Evolutionary conservation across 768 basidiomycete species (phyloP), one percentile per base, ranked within the genome.

Genomic region (Calvatia gigantea): DNA sequence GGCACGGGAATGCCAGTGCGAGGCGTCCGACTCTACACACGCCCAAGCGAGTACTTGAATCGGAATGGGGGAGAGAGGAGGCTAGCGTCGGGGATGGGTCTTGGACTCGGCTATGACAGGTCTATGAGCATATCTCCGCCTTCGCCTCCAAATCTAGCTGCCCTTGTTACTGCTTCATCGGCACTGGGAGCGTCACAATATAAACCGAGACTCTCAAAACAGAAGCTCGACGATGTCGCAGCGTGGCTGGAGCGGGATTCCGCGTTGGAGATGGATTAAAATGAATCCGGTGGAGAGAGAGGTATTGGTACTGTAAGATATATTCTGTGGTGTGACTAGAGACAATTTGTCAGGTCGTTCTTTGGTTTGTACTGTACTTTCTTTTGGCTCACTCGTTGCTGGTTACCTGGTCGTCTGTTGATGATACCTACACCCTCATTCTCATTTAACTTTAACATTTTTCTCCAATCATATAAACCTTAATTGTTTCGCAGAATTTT

Each of bases 1-100:
- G 58, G 15, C 61, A 60, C 33, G 60, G 59, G 7, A 65, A 58
- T 29, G 59, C 54, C 6, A 61, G 60, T 35, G 52, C 56, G 19
- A 56, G 44, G 19, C 46, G 53, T 48, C 31, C 57, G 42, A 38
- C 31, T 53, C 7, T 41, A 15, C 54, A 31, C 21, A 32, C 46
- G n/a, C 23, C 29, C 54, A 14, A 47, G 33, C 38, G 51, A 29
- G 31, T 17, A 14, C 23, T 9, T 37, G 17, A 29, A 17, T 15
- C 17, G 35, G 43, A 32, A 9, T 35, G 47, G 49, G 35, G 44
- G 50, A 37, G 49, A 51, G 23, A 56, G 31, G 54, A 56, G 47
- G 17, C n/a, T 49, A 12, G 54, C 41, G 28, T 55, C 54, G 4
- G 39, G 54, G 28, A n/a, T n/a, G 45, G 42, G 51, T 21, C 14